Evolutionary conservation across 1,284 basidiomycete genomes (phyloP), one percentile per base, ranked within the genome.

Genomic region (Ceratobasidium sp.): DNA sequence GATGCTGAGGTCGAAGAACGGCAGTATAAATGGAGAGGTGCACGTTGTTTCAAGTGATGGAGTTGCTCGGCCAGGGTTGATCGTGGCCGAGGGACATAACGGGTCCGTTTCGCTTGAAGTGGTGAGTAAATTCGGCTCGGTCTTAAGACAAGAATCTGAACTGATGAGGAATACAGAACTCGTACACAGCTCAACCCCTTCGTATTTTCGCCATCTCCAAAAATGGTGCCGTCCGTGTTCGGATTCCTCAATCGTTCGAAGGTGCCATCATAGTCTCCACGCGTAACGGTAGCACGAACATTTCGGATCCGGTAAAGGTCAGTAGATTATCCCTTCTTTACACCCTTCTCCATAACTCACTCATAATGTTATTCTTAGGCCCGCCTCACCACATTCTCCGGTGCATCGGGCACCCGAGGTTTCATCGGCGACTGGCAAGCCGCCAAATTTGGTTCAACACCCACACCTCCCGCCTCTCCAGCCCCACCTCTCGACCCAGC

Each of bases 361-460:
- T 48, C 40, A 40, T 46, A 26, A 20, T 52, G 26, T 33, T 17
- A 10, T 54, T 38, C 33, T 26, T n/a, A 74, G 71, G 48, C 71
- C 17, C 59, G 48, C 15, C 20, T 74, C n/a, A 74, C 71, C 15
- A 54, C 46, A 7, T 74, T 74, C 48, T 74, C 71, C 17, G 44
- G 46, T 23, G 46, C 61, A 40, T 52, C 71, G 0, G 61, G 50
- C 59, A 74, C 71, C 4, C 71, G 71, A n/a, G 71, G 59, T 5
- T 74, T 38, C 42, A 74, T 74, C 28, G 71, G 71, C 20, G 71
- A 74, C 71, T 74, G 71, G 71, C 46, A 65, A 65, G 13, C 71
- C 54, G 42, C 46, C 48, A 26, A 48, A 23, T 74, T 74, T 44
- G 71, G 71, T 20, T 54, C 54, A 7, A 23, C 61, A n/a, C n/a